Evolutionary conservation across 306 rosid species (phyloP).

Genomic region (Quercus robur): DNA sequence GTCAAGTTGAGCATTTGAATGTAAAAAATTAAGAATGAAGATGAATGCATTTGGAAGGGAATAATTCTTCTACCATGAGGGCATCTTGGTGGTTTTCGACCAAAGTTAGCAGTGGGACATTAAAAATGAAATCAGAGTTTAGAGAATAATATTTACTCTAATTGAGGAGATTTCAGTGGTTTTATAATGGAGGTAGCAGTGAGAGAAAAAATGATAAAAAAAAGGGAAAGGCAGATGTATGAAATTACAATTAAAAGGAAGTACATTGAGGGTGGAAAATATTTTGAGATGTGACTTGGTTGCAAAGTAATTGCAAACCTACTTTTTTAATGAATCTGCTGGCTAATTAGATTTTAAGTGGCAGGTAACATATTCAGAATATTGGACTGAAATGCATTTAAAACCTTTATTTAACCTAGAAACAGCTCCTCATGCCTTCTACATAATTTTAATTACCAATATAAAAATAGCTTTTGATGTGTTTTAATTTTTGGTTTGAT

Average conservation of each 20-base stretch:
- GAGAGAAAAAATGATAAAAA: not conserved
- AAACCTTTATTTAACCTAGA: not conserved
- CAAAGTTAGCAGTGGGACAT: not conserved
- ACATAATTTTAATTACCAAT: not conserved
- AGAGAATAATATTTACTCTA: not conserved
- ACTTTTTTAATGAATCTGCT: not conserved
- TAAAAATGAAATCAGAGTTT: not conserved
- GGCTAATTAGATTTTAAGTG: not conserved
- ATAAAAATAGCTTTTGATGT: no score
- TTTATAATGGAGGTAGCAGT: not conserved
- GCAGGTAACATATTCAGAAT: not conserved
- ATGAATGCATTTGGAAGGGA: not conserved
- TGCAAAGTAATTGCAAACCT: not conserved
- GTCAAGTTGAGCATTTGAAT: no score
- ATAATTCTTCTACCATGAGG: not conserved
- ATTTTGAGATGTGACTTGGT: not conserved
- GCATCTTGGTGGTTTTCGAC: not conserved
- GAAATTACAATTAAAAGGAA: not conserved
- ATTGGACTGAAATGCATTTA: not conserved
- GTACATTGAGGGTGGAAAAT: not conserved
- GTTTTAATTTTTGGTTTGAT: no score
- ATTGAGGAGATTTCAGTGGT: not conserved
- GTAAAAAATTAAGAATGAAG: not conserved
- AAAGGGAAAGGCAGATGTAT: not conserved
- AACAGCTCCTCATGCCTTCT: not conserved